Conservation (phyloP, 1,284 basidiomycete genomes). For the Kwoniella shivajii region DNA sequence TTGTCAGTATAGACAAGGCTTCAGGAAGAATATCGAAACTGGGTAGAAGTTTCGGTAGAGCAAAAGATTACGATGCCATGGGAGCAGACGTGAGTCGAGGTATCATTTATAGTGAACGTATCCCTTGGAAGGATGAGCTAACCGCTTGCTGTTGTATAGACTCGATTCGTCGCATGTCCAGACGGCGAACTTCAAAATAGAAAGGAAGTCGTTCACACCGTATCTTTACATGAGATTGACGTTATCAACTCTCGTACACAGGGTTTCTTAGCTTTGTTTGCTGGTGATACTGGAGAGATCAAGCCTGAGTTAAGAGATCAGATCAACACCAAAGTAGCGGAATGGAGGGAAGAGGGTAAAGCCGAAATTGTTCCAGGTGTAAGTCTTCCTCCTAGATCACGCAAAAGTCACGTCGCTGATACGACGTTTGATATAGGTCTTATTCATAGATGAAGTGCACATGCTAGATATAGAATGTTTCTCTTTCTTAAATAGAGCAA, state of each 20-base stretch:
- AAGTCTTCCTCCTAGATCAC: constrained; percentile 48
- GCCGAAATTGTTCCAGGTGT: constrained; percentile 97
- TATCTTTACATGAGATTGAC: constrained; percentile 97
- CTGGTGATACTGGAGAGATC: constrained; percentile 94
- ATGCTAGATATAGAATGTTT: constrained; percentile 99
- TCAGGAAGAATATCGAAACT: constrained; percentile 97
- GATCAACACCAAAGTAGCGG: constrained; percentile 94
- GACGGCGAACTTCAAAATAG: constrained; percentile 97
- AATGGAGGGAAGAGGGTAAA: constrained; percentile 99
- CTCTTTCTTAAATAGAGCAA: constrained; percentile 94
- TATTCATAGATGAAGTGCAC: constrained; percentile 95
- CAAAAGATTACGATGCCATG: constrained; percentile 98
- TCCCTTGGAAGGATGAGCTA: too few species aligned
- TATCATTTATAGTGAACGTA: not conserved
- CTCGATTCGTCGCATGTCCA: constrained; percentile 96
- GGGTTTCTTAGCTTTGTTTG: constrained; percentile 68
- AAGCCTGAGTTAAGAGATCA: constrained; percentile 95
- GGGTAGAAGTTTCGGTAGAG: constrained; percentile 91
- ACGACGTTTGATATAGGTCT: constrained; percentile 59
- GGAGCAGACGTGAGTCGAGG: constrained; percentile 84
- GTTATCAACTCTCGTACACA: constrained; percentile 99
- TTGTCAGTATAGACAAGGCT: constrained; percentile 95
- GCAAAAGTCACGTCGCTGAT: not conserved
- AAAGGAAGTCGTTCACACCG: constrained; percentile 95
- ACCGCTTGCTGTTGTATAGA: constrained; percentile 59